Evolutionary conservation across 352 stramenopile genomes (phyloP).

Genomic region (Stramenopiles sp.): DNA sequence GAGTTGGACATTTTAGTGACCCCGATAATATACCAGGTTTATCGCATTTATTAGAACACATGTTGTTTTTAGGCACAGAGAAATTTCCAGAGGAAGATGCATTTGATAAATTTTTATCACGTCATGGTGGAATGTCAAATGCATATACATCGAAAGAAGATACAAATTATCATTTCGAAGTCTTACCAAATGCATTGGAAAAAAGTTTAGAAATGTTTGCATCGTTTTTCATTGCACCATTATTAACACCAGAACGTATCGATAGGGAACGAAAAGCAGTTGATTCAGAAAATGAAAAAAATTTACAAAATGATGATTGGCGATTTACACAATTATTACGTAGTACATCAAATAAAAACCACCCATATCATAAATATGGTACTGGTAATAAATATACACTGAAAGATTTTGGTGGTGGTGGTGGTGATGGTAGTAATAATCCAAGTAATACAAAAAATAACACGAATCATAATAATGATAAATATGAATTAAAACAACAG

Average conservation of each 20-base stretch:
- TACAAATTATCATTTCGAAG: conserved; percentile 92
- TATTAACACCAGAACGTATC: conserved; percentile 65
- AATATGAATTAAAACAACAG: too few relatives aligned
- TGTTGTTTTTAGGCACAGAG: conserved; percentile 85
- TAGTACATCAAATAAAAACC: conserved; percentile 24
- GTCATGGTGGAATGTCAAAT: conserved; percentile 78
- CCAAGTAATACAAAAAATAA: too few relatives aligned
- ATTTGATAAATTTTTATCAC: conserved; percentile 71
- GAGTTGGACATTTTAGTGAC: conserved; percentile 76
- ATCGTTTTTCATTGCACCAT: conserved; percentile 89
- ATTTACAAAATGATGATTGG: conserved; percentile 77
- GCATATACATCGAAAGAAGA: conserved; percentile 83
- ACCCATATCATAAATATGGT: conserved; percentile 64
- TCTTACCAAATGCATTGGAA: conserved; percentile 44
- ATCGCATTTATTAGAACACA: conserved; percentile 82
- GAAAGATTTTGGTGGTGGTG: not conserved
- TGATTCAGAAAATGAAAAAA: conserved; percentile 87
- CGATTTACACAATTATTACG: conserved; percentile 21
- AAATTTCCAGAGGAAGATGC: conserved; percentile 87
- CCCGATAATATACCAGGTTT: conserved; percentile 52
- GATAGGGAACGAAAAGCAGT: conserved; percentile 85
- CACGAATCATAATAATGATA: too few relatives aligned
- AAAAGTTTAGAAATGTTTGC: conserved; percentile 81
- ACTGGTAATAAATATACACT: conserved; percentile 37
- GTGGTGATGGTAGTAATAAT: too few relatives aligned